phyloP scores from a whole-genome alignment of 495 filamentous ascomycete genomes.

The Aspergillus sclerotioniger region DNA sequence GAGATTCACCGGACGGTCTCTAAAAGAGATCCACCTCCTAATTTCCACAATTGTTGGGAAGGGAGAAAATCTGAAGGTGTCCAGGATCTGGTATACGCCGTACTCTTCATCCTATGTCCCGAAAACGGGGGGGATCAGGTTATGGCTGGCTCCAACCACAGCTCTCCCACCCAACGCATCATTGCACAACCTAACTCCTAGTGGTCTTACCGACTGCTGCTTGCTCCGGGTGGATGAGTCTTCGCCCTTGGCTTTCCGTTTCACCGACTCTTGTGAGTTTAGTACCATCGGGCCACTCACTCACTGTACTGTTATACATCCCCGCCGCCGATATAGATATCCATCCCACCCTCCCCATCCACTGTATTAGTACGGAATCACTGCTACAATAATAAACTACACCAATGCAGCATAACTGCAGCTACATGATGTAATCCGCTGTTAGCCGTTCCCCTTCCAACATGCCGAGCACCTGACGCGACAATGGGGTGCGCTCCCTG shows the following conservation, averaged over 20 bases:
- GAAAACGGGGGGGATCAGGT: conserved; percentile 8
- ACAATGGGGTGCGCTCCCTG: neutral
- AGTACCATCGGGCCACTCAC: conserved; percentile 1
- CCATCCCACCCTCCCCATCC: no score
- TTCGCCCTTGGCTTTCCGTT: neutral
- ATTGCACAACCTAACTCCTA: conserved; percentile 7
- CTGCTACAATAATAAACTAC: no score
- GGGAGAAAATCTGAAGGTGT: conserved; percentile 12
- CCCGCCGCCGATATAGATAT: no score
- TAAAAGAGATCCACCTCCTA: conserved; percentile 19
- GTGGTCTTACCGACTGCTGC: conserved; percentile 10
- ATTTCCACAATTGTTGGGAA: conserved; percentile 20
- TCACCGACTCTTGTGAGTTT: conserved; percentile 1
- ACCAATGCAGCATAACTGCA: no score
- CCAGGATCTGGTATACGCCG: conserved; percentile 30
- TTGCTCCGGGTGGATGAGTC: neutral
- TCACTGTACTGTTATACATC: no score
- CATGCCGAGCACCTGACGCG: no score
- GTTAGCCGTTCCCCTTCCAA: no score
- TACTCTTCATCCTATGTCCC: conserved; percentile 28
- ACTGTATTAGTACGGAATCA: no score
- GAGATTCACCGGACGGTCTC: neutral
- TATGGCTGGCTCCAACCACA: conserved; percentile 10
- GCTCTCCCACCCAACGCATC: neutral
- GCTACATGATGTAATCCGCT: no score